These are phyloP conservation scores for Yamadazyma conglobata DNA, from an alignment of 1,139 yeast genomes.

Conservation along the genomic window DNA sequence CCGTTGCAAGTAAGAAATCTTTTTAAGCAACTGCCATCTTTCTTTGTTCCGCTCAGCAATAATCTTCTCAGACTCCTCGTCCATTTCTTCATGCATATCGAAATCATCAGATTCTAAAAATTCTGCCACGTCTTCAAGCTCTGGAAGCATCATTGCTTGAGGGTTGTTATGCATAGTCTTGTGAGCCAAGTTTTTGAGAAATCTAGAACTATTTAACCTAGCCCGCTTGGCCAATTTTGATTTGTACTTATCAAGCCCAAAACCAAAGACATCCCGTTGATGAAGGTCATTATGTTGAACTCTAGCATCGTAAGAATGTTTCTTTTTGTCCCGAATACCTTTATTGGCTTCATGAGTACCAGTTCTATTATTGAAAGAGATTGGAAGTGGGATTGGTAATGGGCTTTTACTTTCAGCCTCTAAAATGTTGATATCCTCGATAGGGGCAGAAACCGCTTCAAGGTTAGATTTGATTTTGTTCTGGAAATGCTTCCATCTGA, in stretches of 20 bases:
- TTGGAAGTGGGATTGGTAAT: conserved; percentile 41
- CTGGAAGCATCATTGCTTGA: conserved; percentile 50
- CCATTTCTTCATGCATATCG: conserved; percentile 33
- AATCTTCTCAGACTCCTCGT: conserved; percentile 38
- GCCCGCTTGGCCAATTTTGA: conserved; percentile 44
- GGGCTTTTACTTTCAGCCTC: conserved; percentile 28
- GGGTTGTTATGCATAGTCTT: conserved; percentile 40
- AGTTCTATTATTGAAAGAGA: conserved; percentile 82
- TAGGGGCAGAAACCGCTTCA: conserved; percentile 20
- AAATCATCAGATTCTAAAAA: conserved; percentile 49
- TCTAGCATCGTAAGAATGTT: conserved; percentile 76
- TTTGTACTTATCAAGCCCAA: conserved; percentile 63
- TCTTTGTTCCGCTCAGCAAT: conserved; percentile 50
- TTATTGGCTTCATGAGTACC: conserved; percentile 71
- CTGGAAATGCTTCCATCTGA: conserved; percentile 45
- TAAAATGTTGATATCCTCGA: conserved; percentile 27
- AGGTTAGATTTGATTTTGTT: conserved; percentile 17
- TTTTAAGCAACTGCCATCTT: conserved; percentile 67
- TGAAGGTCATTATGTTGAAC: conserved; percentile 67
- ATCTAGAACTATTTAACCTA: conserved; percentile 50
- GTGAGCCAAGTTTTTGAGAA: conserved; percentile 53
- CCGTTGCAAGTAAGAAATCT: conserved; percentile 65
- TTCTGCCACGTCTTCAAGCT: conserved; percentile 50
- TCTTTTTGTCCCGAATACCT: conserved; percentile 82
- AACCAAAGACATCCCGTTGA: conserved; percentile 69